phyloP scores from a whole-genome alignment of 768 basidiomycete species.

The Punctularia strigosozonata region DNA sequence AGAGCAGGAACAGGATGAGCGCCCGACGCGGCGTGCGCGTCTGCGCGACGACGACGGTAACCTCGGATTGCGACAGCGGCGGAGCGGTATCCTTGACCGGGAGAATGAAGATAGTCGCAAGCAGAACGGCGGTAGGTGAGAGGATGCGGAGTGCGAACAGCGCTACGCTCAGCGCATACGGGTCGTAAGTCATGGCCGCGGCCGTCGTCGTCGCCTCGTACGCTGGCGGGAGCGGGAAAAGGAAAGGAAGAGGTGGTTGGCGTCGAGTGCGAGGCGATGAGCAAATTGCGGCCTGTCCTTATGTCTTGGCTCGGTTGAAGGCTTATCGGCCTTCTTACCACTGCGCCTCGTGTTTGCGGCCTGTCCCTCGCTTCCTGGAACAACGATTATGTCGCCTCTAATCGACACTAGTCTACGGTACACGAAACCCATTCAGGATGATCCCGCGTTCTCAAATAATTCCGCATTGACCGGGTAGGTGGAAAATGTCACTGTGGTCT shows the following conservation, averaged over 20 bases:
- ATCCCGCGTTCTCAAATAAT: too few relatives aligned
- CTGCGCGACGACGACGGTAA: constrained; percentile 69
- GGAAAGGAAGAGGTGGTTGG: not conserved
- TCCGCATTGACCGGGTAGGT: too few relatives aligned
- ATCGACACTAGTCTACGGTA: too few relatives aligned
- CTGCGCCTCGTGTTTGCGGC: too few relatives aligned
- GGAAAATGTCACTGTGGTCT: too few relatives aligned
- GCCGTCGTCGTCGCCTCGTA: constrained; percentile 8
- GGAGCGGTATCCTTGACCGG: constrained; percentile 32
- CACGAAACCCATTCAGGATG: too few relatives aligned
- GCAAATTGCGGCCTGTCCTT: not conserved
- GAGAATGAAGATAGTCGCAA: constrained; percentile 51
- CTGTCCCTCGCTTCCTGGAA: too few relatives aligned
- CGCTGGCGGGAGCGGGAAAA: not conserved
- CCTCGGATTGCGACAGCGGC: constrained; percentile 42
- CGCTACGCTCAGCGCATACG: constrained; percentile 18
- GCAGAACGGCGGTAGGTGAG: constrained; percentile 55
- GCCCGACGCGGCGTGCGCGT: constrained; percentile 63
- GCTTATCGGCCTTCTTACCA: too few relatives aligned
- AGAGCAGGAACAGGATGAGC: constrained; percentile 60
- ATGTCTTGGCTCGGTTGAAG: not conserved
- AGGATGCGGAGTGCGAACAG: constrained; percentile 50
- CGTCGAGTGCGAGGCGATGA: not conserved
- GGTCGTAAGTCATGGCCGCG: constrained; percentile 2
- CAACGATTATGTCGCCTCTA: too few relatives aligned